Evolutionary conservation across 2,329 filamentous ascomycete species (phyloP), one percentile per base, ranked within the genome.

Genomic region (Diaporthe vexans): DNA sequence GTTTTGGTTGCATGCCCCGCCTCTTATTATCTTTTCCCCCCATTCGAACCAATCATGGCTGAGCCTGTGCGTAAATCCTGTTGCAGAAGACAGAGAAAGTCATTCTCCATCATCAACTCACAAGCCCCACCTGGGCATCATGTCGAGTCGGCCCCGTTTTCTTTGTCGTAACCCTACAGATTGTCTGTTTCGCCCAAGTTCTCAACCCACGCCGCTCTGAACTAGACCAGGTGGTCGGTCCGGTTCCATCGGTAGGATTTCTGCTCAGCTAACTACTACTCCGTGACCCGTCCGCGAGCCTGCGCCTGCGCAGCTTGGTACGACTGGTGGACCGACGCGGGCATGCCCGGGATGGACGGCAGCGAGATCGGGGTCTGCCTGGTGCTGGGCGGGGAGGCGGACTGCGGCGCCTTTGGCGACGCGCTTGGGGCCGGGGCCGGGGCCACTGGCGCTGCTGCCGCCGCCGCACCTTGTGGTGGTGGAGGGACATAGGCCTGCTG

Each of bases 321-420:
- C 35, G 73, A 74, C 26, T 76, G 75, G 40, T 74, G 73, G 17
- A 76, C 73, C 21, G 75, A 76, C 2, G 73, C 75, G 8, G 75
- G 75, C 75, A 76, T 76, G 6, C 75, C 75, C 21, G 75, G 72
- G 24, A 74, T 72, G 3, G 73, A 61, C 4, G 75, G 75, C 29
- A 76, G 56, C 2, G 75, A 72, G 11, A 76, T 75, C 13, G 75
- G 75, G 11, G 75, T 76, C 24, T 73, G 75, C 15, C 70, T 73
- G 1, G 65, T 56, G 24, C 51, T 65, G 33, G 71, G 71, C 26
- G 61, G 61, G 10, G 71, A 43, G 15, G 37, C 43, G 43, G 63
- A 65, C 35, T 73, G 71, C 17, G 63, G 63, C 8, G 63, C 63
- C 26, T 68, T 68, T 17, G 63, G 63, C n/a, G 63, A 54, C 15